phyloP scores from a whole-genome alignment of 129 eudicot species.

The Saussurea involucrata region DNA sequence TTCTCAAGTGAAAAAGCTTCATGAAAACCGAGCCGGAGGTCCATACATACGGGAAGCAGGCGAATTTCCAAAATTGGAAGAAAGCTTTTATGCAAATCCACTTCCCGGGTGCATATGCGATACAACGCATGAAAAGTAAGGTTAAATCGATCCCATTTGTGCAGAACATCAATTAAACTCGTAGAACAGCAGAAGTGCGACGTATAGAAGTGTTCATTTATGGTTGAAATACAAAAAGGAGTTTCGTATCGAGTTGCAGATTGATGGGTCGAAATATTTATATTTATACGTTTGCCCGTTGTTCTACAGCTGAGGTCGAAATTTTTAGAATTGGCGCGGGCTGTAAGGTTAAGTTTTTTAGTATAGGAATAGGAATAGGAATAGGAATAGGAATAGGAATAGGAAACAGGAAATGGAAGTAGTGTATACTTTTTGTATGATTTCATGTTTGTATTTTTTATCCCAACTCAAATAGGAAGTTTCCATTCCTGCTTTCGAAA shows the following conservation, averaged over 20 bases:
- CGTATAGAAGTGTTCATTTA: neutral
- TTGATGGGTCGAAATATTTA: constrained; percentile 4
- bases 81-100: constrained; percentile 96
- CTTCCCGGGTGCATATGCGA: constrained; percentile 91
- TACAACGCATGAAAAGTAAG: constrained; percentile 33
- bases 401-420: neutral
- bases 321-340: constrained; percentile 11
- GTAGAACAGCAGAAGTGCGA: neutral
- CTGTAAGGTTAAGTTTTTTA: neutral
- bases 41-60: constrained; percentile 81
- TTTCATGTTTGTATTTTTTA: constrained; percentile 1
- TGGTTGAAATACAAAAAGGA: neutral
- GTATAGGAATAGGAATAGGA: no score
- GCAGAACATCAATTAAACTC: neutral
- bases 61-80: constrained; percentile 96
- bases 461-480: neutral
- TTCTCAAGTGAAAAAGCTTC: constrained; percentile 75
- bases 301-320: constrained; percentile 13
- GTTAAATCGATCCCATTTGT: neutral
- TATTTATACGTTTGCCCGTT: neutral
- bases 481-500: neutral
- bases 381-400: no score
- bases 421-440: constrained; percentile 12
- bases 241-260: constrained; percentile 3
- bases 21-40: constrained; percentile 65